Percentiles rank a stretch among this genome's conserved stretches.
phyloP scores from a whole-genome alignment of 2,329 filamentous ascomycete genomes.

The Ophiobolus disseminans region DNA sequence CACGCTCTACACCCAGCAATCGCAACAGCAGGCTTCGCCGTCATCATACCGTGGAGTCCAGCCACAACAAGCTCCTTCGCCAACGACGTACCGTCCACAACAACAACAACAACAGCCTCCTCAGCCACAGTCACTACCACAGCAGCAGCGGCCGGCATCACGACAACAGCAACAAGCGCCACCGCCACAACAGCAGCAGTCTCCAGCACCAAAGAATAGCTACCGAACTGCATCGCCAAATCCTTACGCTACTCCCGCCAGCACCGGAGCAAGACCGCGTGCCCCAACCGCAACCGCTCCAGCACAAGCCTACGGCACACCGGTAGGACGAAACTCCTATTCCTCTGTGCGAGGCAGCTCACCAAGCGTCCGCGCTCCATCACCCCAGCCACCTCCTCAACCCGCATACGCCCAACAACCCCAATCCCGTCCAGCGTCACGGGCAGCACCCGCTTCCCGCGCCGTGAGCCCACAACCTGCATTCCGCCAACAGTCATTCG shows the following conservation, averaged over 20 bases:
- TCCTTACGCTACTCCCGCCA: conserved; percentile 59
- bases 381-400: conserved; percentile 55
- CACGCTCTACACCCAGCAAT: conserved; percentile 50
- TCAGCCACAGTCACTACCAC: conserved; percentile 7
- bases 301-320: conserved; percentile 41
- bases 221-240: conserved; percentile 62
- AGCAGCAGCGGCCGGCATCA: conserved; percentile 53
- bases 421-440: conserved; percentile 37
- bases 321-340: conserved; percentile 45
- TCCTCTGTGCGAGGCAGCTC: conserved; percentile 48
- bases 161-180: conserved; percentile 8
- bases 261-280: conserved; percentile 39
- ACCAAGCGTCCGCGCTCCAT: conserved; percentile 51
- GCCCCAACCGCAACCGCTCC: conserved; percentile 50
- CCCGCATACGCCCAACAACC: conserved; percentile 36
- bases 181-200: conserved; percentile 8
- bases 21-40: conserved; percentile 20
- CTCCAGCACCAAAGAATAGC: conserved; percentile 12
- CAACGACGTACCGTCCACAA: conserved; percentile 12
- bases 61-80: conserved; percentile 12
- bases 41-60: conserved; percentile 19
- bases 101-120: conserved; percentile 20
- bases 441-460: conserved; percentile 47
- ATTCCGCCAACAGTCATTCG: conserved; percentile 54
- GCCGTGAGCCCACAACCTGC: conserved; percentile 62